Evolutionary conservation across 2,329 filamentous ascomycete genomes (phyloP), one percentile per base, ranked within the genome.

Genomic region (Epichloe gansuensis): DNA sequence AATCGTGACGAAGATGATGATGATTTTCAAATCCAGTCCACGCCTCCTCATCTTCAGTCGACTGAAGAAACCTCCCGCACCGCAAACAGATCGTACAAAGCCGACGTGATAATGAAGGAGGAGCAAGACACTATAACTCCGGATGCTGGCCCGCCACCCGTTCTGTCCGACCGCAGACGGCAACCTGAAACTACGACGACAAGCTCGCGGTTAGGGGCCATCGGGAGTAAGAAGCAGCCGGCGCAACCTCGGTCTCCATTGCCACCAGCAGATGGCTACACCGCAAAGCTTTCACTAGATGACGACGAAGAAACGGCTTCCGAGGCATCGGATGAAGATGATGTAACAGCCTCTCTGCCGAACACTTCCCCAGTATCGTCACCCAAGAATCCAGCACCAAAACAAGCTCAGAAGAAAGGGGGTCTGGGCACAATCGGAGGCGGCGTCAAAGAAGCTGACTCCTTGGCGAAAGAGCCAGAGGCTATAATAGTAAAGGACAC

Each of bases 1-100:
- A 61, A 66, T 21, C 12, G 17, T 21, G 66, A 66, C 4, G 69
- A 74, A 11, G 72, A 73, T n/a, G 71, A 71, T n/a, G 71, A 71
- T 44, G 75, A 76, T 51, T 78, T 78, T 47, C 71, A 78, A 55
- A 65, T 77, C 7, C 76, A 77, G 54, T 63, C 67, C 21, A 75
- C 74, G 1, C 74, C 74, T 3, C 68, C 71, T 13, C 65, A 64
- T 42, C 61, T 70, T 41, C 57, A 55, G 46, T 58, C 65, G 12
- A 57, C 59, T 34, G 54, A 58, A 43, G 66, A 61, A 27, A 56
- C 54, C 46, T 49, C 52, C 36, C 52, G 46, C 40, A 53, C 47
- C 42, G 56, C 41, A 15, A 47, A 39, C 47, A 52, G 41, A 47
- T 49, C 52, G 49, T 56, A 51, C 47, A 47, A 54, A n/a, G 61